Base-by-base conservation (phyloP, 306 rosid genomes). In the Gastrolobium bilobum region DNA sequence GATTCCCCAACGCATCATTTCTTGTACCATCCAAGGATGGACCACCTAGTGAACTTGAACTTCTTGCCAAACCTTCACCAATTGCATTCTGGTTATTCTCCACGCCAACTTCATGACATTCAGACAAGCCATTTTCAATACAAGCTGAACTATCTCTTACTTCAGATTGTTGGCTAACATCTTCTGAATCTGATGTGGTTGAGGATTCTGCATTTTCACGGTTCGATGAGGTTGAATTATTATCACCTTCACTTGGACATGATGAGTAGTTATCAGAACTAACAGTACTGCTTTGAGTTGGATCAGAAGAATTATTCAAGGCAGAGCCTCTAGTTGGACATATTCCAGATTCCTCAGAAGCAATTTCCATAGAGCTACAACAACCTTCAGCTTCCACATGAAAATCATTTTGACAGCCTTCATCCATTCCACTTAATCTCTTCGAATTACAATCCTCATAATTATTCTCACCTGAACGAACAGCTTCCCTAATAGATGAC, bases 141-240 rank as follows among this genome's bases (percentile, higher is more conserved):
- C 78, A 69, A 35, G 65, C 81, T 46, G 79, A 83, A 76, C 75
- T 84, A 31, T 88, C 96, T 81, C 88, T 90, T 80, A 81, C 89
- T 76, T 91, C 99, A 50, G 88, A 96, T 72, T 84, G 94, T 81
- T 71, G 97, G 88, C 92, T 87, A 64, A 90, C 86, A 83, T 93
- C 97, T 65, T 95, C 98, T 29, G 99, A 96, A 88, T 93, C 98
- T 37, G 99, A 91, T 62, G 92, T 87, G 76, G 94, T 84, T 11
- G 93, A 93, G 30, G 97, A 91, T 80, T 93, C 99, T 33, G 87
- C 84, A 85, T 90, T 89, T 85, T 87, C 98, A 68, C 54, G 89
- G 86, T 84, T 91, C 51, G 98, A 91, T 52, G 91, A 87, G 66
- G 86, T 86, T 31, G 94, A 85, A 62, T 89, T 91, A 73, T 87